Evolutionary conservation across 495 filamentous ascomycete genomes (phyloP).

Genomic region (Xylaria nigripes): DNA sequence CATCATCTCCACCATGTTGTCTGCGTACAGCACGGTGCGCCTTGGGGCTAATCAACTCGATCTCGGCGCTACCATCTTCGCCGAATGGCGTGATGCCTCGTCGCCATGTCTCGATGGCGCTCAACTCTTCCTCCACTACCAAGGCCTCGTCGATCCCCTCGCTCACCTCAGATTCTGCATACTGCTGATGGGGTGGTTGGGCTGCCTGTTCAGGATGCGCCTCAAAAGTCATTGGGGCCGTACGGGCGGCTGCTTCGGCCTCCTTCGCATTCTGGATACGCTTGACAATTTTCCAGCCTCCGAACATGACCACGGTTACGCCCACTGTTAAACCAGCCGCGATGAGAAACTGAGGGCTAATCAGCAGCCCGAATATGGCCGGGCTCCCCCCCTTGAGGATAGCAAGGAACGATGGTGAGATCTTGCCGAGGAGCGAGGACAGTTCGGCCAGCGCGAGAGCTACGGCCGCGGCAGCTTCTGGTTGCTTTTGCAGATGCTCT

Average conservation of each 20-base stretch:
- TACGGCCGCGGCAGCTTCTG: constrained; percentile 89
- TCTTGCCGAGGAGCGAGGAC: constrained; percentile 68
- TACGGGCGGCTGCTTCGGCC: constrained; percentile 43
- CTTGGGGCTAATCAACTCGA: constrained; percentile 76
- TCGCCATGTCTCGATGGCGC: constrained; percentile 71
- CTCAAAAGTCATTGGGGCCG: constrained; percentile 23
- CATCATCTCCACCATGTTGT: constrained; percentile 27
- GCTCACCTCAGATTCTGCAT: constrained; percentile 18
- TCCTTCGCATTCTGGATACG: constrained; percentile 47
- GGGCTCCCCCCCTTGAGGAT: constrained; percentile 72
- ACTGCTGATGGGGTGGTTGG: constrained; percentile 12
- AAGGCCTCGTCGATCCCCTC: constrained; percentile 41
- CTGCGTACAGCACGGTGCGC: constrained; percentile 51
- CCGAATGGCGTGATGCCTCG: constrained; percentile 55
- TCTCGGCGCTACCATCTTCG: constrained; percentile 70
- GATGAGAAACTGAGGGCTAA: constrained; percentile 86
- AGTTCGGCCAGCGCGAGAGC: constrained; percentile 90
- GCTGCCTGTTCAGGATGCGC: not conserved
- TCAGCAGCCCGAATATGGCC: constrained; percentile 76
- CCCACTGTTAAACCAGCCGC: constrained; percentile 82
- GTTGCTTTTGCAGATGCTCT: constrained; percentile 77
- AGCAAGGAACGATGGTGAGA: constrained; percentile 70
- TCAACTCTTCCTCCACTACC: constrained; percentile 46
- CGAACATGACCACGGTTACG: constrained; percentile 86
- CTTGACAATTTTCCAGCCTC: constrained; percentile 95